Evolutionary conservation across 306 rosid species (phyloP).

Genomic region (Dryas octopetala): DNA sequence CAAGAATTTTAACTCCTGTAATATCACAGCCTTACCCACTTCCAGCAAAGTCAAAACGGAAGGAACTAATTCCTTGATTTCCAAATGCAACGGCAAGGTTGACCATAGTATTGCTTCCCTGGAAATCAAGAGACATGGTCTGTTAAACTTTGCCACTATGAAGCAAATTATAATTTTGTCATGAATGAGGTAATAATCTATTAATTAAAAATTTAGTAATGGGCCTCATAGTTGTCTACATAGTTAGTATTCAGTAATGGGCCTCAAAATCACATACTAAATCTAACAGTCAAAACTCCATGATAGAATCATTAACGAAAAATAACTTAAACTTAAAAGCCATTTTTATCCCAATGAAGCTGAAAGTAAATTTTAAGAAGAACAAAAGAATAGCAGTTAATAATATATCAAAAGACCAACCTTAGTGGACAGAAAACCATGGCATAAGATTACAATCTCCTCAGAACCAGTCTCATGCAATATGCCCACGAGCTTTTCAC

Average conservation of each 20-base stretch:
- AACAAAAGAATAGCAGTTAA: not conserved
- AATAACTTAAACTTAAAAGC: not conserved
- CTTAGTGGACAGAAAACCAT: constrained; percentile 63
- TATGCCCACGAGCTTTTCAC: constrained; percentile 65
- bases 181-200: not conserved
- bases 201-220: too few relatives aligned
- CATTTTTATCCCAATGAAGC: not conserved
- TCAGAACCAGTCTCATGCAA: constrained; percentile 72
- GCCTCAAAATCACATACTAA: not conserved
- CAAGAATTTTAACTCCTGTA: constrained; percentile 3
- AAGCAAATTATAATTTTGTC: not conserved
- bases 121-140: constrained; percentile 1
- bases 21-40: constrained; percentile 56
- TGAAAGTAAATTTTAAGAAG: not conserved
- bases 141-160: constrained; percentile 1
- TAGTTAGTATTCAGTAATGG: too few relatives aligned
- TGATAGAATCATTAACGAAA: not conserved
- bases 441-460: constrained; percentile 47
- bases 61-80: constrained; percentile 57
- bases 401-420: constrained; percentile 30
- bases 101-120: constrained; percentile 46
- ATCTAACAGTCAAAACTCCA: not conserved
- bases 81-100: constrained; percentile 63
- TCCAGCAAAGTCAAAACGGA: constrained; percentile 74
- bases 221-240: too few relatives aligned